These are phyloP conservation scores for Kingdonia uniflora DNA, from an alignment of 164 flowering plant species.

Conservation along the genomic window DNA sequence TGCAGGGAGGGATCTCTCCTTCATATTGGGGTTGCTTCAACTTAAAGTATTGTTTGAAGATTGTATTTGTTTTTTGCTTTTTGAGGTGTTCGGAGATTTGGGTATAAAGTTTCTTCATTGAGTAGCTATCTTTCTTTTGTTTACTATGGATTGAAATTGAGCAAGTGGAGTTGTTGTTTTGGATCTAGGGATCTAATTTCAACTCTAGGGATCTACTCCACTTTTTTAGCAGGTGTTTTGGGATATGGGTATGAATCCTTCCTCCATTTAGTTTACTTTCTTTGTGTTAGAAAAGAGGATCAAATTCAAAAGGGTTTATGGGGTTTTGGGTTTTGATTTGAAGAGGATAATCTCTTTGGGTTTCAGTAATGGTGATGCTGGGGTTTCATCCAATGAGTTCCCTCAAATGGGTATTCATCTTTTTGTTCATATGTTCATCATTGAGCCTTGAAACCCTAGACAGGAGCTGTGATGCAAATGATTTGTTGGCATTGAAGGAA, in stretches of 20 bases:
- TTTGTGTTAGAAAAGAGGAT: background rate
- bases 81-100: background rate
- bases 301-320: slow-evolving; percentile 10
- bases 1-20: background rate
- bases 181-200: slow-evolving; percentile 17
- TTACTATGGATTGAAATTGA: no score
- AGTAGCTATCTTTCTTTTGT: no score
- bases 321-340: slow-evolving; percentile 15
- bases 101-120: background rate
- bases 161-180: background rate
- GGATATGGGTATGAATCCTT: slow-evolving; percentile 12
- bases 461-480: slow-evolving; percentile 40
- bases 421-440: slow-evolving; percentile 25
- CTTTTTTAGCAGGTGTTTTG: slow-evolving; percentile 22
- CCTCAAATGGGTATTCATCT: slow-evolving; percentile 35
- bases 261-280: slow-evolving; percentile 11
- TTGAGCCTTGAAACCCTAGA: slow-evolving; percentile 17
- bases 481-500: slow-evolving; percentile 43
- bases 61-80: no score
- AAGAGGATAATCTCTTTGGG: slow-evolving; percentile 8
- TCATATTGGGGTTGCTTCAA: background rate
- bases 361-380: slow-evolving; percentile 19
- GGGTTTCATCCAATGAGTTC: slow-evolving; percentile 19
- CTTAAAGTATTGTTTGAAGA: background rate
- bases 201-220: slow-evolving; percentile 12